A percentile compares a stretch with the other conserved stretches of the same genome.
These are phyloP conservation scores for Cudoniella acicularis DNA, from an alignment of 495 filamentous ascomycete species.

Conservation along the genomic window DNA sequence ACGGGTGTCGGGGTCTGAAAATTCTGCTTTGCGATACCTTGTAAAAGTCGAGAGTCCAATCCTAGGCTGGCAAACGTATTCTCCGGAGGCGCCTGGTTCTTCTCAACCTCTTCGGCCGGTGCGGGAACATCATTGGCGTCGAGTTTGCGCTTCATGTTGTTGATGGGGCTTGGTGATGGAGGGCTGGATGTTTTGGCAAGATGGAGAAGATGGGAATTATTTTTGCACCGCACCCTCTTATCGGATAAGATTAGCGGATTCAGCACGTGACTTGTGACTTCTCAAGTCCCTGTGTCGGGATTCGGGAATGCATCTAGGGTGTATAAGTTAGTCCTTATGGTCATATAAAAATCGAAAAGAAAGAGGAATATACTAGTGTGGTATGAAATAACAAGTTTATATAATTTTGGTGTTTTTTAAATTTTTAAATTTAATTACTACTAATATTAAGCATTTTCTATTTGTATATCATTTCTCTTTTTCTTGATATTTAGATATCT, in stretches of 20 bases:
- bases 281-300: too few species aligned
- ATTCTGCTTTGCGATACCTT: constrained; percentile 78
- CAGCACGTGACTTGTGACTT: too few species aligned
- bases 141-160: constrained; percentile 48
- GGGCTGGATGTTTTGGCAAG: neutral
- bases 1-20: constrained; percentile 82
- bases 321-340: too few species aligned
- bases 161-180: neutral
- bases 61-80: constrained; percentile 41
- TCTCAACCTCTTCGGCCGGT: constrained; percentile 18
- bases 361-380: too few species aligned
- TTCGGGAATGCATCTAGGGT: too few species aligned
- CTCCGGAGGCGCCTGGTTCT: constrained; percentile 7
- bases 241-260: neutral
- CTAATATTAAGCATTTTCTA: too few species aligned
- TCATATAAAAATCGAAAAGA: too few species aligned
- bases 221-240: constrained; percentile 4
- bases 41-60: constrained; percentile 80
- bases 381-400: too few species aligned
- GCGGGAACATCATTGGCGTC: constrained; percentile 46
- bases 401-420: too few species aligned
- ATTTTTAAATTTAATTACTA: too few species aligned
- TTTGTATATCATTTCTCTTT: too few species aligned
- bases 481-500: too few species aligned
- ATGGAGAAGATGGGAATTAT: constrained; percentile 3